Percentiles rank a stretch among this genome's conserved stretches.
Conservation (phyloP, 169 alveolate species). For the Theileria luwenshuni region DNA sequence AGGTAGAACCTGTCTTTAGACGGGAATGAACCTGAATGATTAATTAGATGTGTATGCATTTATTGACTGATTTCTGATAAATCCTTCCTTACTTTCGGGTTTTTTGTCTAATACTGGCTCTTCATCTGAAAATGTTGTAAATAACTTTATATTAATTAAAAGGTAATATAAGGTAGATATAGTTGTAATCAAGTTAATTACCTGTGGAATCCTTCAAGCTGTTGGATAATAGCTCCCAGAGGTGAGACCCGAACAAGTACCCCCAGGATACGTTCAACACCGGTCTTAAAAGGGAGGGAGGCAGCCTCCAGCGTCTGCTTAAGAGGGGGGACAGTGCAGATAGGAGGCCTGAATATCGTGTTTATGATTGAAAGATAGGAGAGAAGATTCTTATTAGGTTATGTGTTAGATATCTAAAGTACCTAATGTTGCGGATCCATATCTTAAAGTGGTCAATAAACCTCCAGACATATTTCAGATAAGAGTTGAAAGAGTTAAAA, state of each 20-base stretch:
- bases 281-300: slow-evolving; percentile 67
- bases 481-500: not conserved
- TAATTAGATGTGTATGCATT: not conserved
- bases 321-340: slow-evolving; percentile 55
- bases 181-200: not conserved
- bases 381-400: not conserved
- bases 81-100: not conserved
- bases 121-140: not conserved
- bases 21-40: slow-evolving; percentile 1
- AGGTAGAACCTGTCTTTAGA: slow-evolving; percentile 10
- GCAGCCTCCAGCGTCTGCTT: slow-evolving; percentile 43
- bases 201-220: not conserved
- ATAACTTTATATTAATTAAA: too few species aligned
- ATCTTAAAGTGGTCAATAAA: slow-evolving; percentile 19
- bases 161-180: too few species aligned
- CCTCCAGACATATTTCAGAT: slow-evolving; percentile 25
- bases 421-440: slow-evolving; percentile 35
- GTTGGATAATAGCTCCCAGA: slow-evolving; percentile 62
- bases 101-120: not conserved
- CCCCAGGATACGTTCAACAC: slow-evolving; percentile 77
- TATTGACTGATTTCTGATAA: not conserved
- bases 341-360: slow-evolving; percentile 45
- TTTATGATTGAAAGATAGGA: too few species aligned
- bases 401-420: not conserved
- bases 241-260: slow-evolving; percentile 72